Percentiles rank a stretch among this genome's conserved stretches.
Evolutionary conservation across 306 rosid genomes (phyloP).

Genomic region (Rosa persica): DNA sequence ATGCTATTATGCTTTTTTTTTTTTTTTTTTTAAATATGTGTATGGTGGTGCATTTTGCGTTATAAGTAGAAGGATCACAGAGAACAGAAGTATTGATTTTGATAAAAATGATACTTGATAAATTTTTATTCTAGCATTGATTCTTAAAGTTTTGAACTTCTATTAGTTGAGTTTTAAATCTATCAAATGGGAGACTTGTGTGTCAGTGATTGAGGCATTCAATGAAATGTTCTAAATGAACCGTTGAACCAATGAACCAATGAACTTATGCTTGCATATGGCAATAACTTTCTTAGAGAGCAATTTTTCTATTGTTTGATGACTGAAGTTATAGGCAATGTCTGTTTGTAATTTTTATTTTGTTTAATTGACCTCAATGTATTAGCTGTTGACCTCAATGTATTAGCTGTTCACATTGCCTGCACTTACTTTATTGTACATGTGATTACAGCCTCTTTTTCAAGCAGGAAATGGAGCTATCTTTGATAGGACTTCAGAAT

Average conservation of each 20-base stretch:
- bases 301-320: not conserved
- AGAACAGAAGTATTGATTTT: not conserved
- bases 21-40: not conserved
- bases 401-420: not conserved
- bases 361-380: not conserved
- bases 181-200: not conserved
- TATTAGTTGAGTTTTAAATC: not conserved
- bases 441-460: conserved; percentile 82
- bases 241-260: not conserved
- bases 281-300: not conserved
- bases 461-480: conserved; percentile 96
- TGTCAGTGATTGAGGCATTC: not conserved
- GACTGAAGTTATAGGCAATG: not conserved
- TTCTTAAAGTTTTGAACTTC: not conserved
- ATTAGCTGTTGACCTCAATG: not conserved
- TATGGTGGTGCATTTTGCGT: not conserved
- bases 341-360: not conserved
- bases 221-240: not conserved
- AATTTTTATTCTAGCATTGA: not conserved
- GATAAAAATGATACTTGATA: not conserved
- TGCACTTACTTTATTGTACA: conserved; percentile 23
- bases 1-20: not conserved
- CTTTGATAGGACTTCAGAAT: conserved; percentile 90
- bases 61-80: not conserved
- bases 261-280: not conserved